Conservation (phyloP, 345 rosid genomes). For the Cardiospermum halicacabum region DNA sequence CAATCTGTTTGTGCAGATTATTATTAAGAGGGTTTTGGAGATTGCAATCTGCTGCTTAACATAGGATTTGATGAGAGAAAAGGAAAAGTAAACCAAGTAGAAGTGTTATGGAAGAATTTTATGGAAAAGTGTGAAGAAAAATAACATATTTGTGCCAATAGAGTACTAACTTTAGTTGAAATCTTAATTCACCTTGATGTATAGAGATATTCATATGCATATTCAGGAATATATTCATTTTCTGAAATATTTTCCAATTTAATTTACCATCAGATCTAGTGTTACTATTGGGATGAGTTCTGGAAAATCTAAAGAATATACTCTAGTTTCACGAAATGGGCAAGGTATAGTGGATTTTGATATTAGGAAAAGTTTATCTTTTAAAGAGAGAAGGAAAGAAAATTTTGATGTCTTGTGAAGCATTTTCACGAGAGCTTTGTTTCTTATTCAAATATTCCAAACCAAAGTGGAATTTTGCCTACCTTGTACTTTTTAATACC, state of each 20-base stretch:
- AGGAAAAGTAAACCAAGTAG: not conserved
- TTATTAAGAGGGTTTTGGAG: not conserved
- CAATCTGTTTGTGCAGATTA: conserved; percentile 10
- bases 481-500: no score
- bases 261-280: no score
- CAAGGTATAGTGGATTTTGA: not conserved
- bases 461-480: not conserved
- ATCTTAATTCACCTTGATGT: not conserved
- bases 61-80: not conserved
- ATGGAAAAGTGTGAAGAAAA: not conserved
- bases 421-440: not conserved
- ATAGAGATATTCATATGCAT: not conserved
- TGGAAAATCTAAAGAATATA: no score
- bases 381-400: not conserved
- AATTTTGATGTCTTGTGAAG: not conserved
- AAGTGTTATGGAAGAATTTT: not conserved
- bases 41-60: not conserved
- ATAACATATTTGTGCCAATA: not conserved
- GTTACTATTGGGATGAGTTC: no score
- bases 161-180: not conserved
- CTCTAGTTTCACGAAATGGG: no score
- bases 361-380: not conserved
- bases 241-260: no score
- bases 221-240: not conserved
- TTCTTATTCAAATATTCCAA: not conserved